Base-by-base conservation (phyloP, 78 protist species). In the Diacronema lutheri region DNA sequence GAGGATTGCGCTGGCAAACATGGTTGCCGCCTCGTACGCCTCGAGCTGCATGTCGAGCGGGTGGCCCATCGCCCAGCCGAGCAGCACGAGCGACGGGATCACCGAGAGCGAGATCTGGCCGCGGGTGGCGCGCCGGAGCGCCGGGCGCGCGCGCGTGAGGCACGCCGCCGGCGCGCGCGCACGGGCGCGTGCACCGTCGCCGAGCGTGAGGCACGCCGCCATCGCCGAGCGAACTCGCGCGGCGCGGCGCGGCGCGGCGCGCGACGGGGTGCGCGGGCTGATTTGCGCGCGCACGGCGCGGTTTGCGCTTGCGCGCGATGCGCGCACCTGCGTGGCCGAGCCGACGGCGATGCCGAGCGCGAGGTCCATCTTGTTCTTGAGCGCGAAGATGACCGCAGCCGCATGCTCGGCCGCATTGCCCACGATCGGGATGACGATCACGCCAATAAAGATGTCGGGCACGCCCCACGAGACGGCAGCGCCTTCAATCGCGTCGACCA, bases 341-440 rank as follows among this genome's bases (percentile, higher is more conserved):
- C 93, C 93, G 38, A 86, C 71, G 46, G 90, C 93, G 21, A 90
- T 82, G 44, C 89, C 89, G 38, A 90, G 31, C 16, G 86, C 66
- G 35, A 90, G 44, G 58, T 90, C 93, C 81, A 86, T 78, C 77
- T 87, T 80, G 25, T 37, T 11, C 65, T 76, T 56, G 50, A 11
- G 11, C 26, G 93, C 93, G 14, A 81, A n/a, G 25, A 62, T 23
- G 16, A 90, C 31, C 37, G 93, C 93, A 7, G 93, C 64, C 38
- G 86, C 69, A 66, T 90, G 93, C 76, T 89, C 92, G 44, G 92
- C 92, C 4, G 88, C 89, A n/a, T 90, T 90, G 64, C 93, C 93
- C 10, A 81, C 74, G 40, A 90, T 78, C 29, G 93, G 93, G 16
- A 90, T 6, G 40, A 90, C 9, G 57, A 76, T 6, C 29, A 86